Evolutionary conservation across 2,329 filamentous ascomycete genomes (phyloP).

Genomic region (Didymella pinodella): DNA sequence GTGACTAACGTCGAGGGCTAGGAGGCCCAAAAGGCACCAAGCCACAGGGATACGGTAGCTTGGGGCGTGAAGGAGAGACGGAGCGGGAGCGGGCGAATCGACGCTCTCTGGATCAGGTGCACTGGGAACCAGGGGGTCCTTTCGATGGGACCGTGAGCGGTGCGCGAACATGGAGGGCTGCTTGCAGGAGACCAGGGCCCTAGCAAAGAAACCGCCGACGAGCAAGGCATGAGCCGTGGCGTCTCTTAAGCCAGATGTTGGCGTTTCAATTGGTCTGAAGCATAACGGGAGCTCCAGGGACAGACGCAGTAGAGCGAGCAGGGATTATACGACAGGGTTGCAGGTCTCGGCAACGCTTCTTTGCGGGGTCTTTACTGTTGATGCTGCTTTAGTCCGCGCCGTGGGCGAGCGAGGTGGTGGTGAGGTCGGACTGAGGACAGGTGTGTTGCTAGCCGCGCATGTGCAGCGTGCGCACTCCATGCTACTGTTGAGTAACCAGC

Average conservation of each 20-base stretch:
- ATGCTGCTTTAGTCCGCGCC: conserved; percentile 39
- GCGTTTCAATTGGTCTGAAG: conserved; percentile 49
- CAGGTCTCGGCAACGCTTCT: conserved; percentile 52
- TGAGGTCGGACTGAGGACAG: conserved; percentile 32
- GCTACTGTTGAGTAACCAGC: conserved; percentile 43
- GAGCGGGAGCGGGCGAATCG: conserved; percentile 48
- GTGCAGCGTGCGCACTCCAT: conserved; percentile 33
- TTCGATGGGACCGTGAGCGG: conserved; percentile 47
- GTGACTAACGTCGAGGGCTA: conserved; percentile 50
- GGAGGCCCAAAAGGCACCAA: conserved; percentile 43
- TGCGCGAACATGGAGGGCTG: conserved; percentile 49
- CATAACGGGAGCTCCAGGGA: conserved; percentile 51
- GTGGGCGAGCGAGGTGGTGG: conserved; percentile 29
- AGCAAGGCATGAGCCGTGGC: conserved; percentile 51
- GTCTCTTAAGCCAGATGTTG: conserved; percentile 46
- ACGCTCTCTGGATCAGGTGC: conserved; percentile 48
- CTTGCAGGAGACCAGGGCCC: conserved; percentile 46
- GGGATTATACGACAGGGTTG: conserved; percentile 41
- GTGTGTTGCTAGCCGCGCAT: conserved; percentile 32
- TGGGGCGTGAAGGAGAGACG: conserved; percentile 50
- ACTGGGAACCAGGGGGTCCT: conserved; percentile 46
- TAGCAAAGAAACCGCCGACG: conserved; percentile 52
- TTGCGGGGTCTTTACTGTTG: conserved; percentile 51
- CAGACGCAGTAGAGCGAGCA: conserved; percentile 40
- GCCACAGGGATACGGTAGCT: conserved; percentile 52